phyloP scores from a whole-genome alignment of 2,329 filamentous ascomycete species.

The Beauveria varroae region DNA sequence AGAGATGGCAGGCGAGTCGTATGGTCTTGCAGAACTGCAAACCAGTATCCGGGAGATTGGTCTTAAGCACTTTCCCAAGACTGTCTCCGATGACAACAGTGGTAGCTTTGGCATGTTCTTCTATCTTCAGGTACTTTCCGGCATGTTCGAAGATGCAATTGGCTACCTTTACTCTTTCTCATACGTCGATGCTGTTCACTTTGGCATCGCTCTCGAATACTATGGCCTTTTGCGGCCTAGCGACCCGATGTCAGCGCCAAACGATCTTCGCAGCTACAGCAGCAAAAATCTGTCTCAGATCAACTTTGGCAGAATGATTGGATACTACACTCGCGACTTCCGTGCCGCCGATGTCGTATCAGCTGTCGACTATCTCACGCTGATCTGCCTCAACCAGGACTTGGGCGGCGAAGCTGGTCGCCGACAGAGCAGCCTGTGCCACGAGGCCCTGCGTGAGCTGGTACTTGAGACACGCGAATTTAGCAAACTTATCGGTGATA shows the following conservation, averaged over 20 bases:
- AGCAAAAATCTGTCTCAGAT: constrained; percentile 70
- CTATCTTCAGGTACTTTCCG: constrained; percentile 81
- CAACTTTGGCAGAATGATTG: constrained; percentile 89
- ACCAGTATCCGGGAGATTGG: constrained; percentile 81
- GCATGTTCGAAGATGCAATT: constrained; percentile 90
- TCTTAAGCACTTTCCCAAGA: constrained; percentile 81
- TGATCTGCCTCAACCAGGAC: constrained; percentile 89
- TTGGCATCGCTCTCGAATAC: constrained; percentile 80
- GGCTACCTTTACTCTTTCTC: constrained; percentile 87
- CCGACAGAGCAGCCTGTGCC: constrained; percentile 74
- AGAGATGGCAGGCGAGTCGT: constrained; percentile 59
- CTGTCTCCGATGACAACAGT: constrained; percentile 66
- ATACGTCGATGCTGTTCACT: constrained; percentile 90
- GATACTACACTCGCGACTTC: constrained; percentile 94
- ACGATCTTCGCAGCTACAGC: constrained; percentile 61
- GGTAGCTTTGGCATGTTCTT: constrained; percentile 87
- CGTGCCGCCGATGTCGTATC: constrained; percentile 81
- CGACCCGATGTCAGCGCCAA: constrained; percentile 66
- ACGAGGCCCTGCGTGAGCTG: constrained; percentile 86
- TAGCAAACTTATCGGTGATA: constrained; percentile 86
- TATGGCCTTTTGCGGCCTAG: constrained; percentile 85
- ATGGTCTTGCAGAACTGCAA: constrained; percentile 62
- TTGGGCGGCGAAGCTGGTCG: constrained; percentile 65
- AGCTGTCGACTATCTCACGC: constrained; percentile 84
- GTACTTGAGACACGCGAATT: constrained; percentile 97